Base-by-base conservation (phyloP, 305 asterid species). In the Rubia peregrina region DNA sequence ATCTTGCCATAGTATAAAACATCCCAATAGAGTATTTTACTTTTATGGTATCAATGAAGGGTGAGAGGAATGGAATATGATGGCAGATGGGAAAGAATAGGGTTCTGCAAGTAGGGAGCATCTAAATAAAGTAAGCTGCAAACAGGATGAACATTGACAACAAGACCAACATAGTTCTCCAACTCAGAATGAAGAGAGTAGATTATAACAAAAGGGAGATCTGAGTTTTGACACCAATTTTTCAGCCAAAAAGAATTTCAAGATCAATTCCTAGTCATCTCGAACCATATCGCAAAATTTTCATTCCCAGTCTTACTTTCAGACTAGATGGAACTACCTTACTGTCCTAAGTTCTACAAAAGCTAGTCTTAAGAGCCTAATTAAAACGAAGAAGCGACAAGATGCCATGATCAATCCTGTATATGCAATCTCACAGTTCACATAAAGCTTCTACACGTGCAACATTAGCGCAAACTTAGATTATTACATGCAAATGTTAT, bases 401-500 rank as follows among this genome's bases (percentile, higher is more conserved):
- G 22, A 40, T 21, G 33, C 22, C 48, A 26, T 65, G 17, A 55
- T 65, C 19, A 4, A 13, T 19, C 55, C 55, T 48, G n/a, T 48
- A 14, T 48, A 48, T 13, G 55, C 46, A 49, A n/a, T n/a, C 57
- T 57, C 26, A 24, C 36, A 40, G 36, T 30, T 73, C 26, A 67
- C 41, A 56, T 17, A 41, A 17, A 26, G 68, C 43, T 56, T 7
- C 68, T 26, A 65, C 66, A 53, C 4, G 64, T 43, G 9, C n/a
- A 51, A 22, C n/a, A 14, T 30, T 41, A 12, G 48, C 13, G 62
- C 3, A 65, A 57, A 24, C 67, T 11, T 7, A 24, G 72, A 33
- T 67, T 73, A 57, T 73, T 67, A 73, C 77, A 73, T 67, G 42
- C 55, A 57, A n/a, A 6, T 44, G 40, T 59, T 42, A 61, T 46